A percentile compares a stretch with the other conserved stretches of the same genome.
Conservation (phyloP, 495 filamentous ascomycete genomes). For the Halenospora varia region DNA sequence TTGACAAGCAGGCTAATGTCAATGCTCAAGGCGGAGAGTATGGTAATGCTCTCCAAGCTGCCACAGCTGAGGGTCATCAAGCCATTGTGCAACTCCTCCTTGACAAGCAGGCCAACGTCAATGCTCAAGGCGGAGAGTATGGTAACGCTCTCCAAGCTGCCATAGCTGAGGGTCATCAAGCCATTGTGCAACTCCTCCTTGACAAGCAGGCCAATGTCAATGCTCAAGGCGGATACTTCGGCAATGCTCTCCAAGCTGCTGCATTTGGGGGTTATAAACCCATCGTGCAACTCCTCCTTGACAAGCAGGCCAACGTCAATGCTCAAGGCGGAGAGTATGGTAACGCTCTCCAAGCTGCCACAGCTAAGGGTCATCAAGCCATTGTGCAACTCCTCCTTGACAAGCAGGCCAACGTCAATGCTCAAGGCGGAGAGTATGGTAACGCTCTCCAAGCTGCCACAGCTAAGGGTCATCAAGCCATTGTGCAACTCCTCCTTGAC, state of each 20-base stretch:
- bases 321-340: conserved; percentile 14
- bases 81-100: too few species aligned
- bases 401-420: conserved; percentile 25
- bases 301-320: too few species aligned
- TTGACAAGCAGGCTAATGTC: too few species aligned
- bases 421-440: conserved; percentile 16
- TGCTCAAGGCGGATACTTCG: too few species aligned
- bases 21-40: conserved; percentile 24
- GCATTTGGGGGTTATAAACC: too few species aligned
- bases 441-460: conserved; percentile 15
- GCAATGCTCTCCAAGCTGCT: too few species aligned
- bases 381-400: conserved; percentile 22
- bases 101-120: conserved; percentile 22
- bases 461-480: conserved; percentile 4
- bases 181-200: too few species aligned
- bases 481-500: conserved; percentile 25
- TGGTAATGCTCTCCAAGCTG: too few species aligned
- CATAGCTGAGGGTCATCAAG: too few species aligned
- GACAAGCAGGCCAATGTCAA: too few species aligned
- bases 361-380: background rate
- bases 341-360: conserved; percentile 24
- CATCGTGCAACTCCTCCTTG: too few species aligned
- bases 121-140: conserved; percentile 15
- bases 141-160: conserved; percentile 23
- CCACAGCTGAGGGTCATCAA: too few species aligned